Evolutionary conservation across 2,329 filamentous ascomycete genomes (phyloP).

Genomic region (Cytospora piceicola): DNA sequence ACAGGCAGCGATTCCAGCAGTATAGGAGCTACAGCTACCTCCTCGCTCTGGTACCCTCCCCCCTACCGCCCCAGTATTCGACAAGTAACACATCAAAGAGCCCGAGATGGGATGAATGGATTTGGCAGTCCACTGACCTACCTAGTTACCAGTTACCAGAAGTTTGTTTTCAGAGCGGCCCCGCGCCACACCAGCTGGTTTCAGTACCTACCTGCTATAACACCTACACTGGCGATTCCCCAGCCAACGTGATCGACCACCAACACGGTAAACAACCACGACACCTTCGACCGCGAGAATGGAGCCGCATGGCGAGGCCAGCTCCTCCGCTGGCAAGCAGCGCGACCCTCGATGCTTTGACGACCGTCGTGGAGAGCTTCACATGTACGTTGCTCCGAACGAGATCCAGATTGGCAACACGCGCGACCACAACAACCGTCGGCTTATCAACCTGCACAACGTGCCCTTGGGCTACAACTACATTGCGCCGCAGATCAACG

Average conservation of each 20-base stretch:
- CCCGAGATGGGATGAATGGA: not conserved
- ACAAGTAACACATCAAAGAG: too few species aligned
- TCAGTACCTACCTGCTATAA: not conserved
- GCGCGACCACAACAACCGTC: not conserved
- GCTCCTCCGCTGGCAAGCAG: not conserved
- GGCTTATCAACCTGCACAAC: slow-evolving; percentile 1
- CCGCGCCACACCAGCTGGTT: not conserved
- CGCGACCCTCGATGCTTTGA: not conserved
- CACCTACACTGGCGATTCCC: not conserved
- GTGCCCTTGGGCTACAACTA: slow-evolving; percentile 2
- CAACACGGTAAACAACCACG: not conserved
- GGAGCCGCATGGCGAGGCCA: not conserved
- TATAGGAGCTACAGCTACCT: not conserved
- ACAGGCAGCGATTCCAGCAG: not conserved
- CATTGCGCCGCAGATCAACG: slow-evolving; percentile 8
- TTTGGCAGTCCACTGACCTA: not conserved
- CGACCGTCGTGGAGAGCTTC: not conserved
- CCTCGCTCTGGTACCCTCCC: not conserved
- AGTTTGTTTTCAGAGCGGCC: not conserved
- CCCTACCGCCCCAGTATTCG: too few species aligned
- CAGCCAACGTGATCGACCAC: not conserved
- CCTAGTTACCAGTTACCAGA: not conserved
- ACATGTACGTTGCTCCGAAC: not conserved
- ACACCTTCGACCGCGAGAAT: not conserved
- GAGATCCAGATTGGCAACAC: not conserved